Percentiles rank a stretch among this genome's conserved stretches.
Conservation (phyloP, 768 basidiomycete genomes). For the Mycena galopus region DNA sequence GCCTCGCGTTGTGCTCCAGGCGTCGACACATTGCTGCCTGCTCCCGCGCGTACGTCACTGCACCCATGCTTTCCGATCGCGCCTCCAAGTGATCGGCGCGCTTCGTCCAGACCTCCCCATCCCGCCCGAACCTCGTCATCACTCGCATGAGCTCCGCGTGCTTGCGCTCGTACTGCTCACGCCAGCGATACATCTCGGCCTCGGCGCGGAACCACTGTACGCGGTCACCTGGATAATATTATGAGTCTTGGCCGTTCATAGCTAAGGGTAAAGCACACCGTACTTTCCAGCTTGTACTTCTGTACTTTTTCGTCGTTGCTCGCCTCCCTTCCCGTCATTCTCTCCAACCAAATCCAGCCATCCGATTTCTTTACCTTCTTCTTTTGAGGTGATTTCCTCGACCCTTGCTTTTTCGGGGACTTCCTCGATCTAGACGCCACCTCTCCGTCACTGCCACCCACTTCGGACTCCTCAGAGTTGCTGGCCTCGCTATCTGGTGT, state of each 20-base stretch:
- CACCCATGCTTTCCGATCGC: background rate
- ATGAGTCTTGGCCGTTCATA: background rate
- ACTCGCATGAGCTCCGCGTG: slow-evolving; percentile 21
- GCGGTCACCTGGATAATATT: background rate
- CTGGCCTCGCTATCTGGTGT: too few species aligned
- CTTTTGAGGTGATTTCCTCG: background rate
- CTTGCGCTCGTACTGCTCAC: background rate
- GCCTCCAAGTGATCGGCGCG: background rate
- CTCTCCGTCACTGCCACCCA: too few species aligned
- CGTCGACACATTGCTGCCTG: slow-evolving; percentile 26
- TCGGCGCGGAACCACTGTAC: background rate
- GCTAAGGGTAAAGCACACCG: background rate
- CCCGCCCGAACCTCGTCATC: slow-evolving; percentile 9
- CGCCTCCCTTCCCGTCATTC: background rate
- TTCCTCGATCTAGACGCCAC: too few species aligned
- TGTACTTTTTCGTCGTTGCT: background rate
- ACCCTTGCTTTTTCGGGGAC: background rate
- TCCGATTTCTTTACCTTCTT: background rate
- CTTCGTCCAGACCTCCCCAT: background rate
- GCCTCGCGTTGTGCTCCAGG: slow-evolving; percentile 3
- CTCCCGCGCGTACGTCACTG: slow-evolving; percentile 5
- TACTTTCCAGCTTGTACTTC: background rate
- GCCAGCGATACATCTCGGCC: background rate
- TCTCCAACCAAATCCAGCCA: background rate
- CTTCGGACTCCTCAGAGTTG: too few species aligned